These are phyloP conservation scores for Stemphylium beticola DNA, from an alignment of 2,329 filamentous ascomycete genomes.

Conservation along the genomic window DNA sequence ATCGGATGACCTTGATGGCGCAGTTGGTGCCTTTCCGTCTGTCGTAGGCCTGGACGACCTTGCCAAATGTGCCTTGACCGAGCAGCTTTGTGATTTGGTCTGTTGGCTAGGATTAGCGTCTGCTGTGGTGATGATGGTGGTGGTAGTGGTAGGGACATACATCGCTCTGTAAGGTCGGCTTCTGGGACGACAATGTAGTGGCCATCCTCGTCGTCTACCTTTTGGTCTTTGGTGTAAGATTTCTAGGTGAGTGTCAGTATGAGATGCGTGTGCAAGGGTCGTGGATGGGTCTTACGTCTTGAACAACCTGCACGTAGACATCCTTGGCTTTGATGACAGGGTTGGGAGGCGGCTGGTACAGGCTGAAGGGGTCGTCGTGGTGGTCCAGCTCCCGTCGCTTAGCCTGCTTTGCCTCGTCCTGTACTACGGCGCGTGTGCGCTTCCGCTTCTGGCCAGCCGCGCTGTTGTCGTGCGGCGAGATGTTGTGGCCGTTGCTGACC, in stretches of 20 bases:
- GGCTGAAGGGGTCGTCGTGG: slow-evolving; percentile 72
- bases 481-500: slow-evolving; percentile 65
- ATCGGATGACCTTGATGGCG: slow-evolving; percentile 97
- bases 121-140: neutral
- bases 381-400: slow-evolving; percentile 71
- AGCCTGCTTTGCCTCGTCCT: slow-evolving; percentile 75
- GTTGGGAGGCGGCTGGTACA: slow-evolving; percentile 84
- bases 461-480: slow-evolving; percentile 65
- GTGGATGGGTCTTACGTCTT: slow-evolving; percentile 59
- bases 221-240: slow-evolving; percentile 62
- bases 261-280: neutral
- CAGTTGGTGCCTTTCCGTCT: slow-evolving; percentile 77
- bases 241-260: slow-evolving; percentile 48
- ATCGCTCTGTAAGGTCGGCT: slow-evolving; percentile 84
- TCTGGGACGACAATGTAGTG: slow-evolving; percentile 95
- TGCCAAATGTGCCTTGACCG: slow-evolving; percentile 96
- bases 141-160: slow-evolving; percentile 61
- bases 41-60: slow-evolving; percentile 93
- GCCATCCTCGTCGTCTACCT: slow-evolving; percentile 94
- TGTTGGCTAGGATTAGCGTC: slow-evolving; percentile 49
- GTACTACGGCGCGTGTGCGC: slow-evolving; percentile 79
- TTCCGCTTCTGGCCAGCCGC: slow-evolving; percentile 88
- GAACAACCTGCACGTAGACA: slow-evolving; percentile 63
- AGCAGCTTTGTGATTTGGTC: slow-evolving; percentile 89
- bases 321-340: slow-evolving; percentile 86